A percentile compares a stretch with the other conserved stretches of the same genome.
Evolutionary conservation across 2,329 filamentous ascomycete species (phyloP).

Genomic region (Lojkania enalia): DNA sequence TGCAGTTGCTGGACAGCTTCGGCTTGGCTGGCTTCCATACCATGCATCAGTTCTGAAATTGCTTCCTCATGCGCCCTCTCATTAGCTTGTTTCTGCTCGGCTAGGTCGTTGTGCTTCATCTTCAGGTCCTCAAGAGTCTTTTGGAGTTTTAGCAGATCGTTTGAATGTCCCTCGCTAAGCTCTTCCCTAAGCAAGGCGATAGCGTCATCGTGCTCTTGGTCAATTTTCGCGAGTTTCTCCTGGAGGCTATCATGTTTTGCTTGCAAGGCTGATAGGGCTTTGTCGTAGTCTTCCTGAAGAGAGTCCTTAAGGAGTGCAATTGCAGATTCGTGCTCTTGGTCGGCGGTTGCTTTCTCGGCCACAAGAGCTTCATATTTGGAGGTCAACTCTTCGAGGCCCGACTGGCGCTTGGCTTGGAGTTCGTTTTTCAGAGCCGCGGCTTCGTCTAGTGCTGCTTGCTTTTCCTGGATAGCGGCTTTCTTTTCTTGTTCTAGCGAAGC

Average conservation of each 20-base stretch:
- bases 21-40: slow-evolving; percentile 38
- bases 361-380: slow-evolving; percentile 32
- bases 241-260: slow-evolving; percentile 28
- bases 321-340: slow-evolving; percentile 34
- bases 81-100: slow-evolving; percentile 32
- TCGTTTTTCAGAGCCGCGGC: slow-evolving; percentile 22
- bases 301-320: slow-evolving; percentile 31
- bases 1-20: slow-evolving; percentile 40
- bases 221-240: slow-evolving; percentile 24
- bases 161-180: slow-evolving; percentile 34
- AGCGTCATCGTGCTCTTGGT: slow-evolving; percentile 37
- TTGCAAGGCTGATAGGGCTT: slow-evolving; percentile 27
- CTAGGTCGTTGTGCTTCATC: slow-evolving; percentile 30
- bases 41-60: slow-evolving; percentile 39
- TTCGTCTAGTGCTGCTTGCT: background rate
- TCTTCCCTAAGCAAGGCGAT: slow-evolving; percentile 35
- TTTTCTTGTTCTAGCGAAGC: slow-evolving; percentile 24
- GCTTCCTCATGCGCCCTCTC: slow-evolving; percentile 40
- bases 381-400: slow-evolving; percentile 23
- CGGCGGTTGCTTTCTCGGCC: slow-evolving; percentile 30
- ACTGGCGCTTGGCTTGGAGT: slow-evolving; percentile 21
- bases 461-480: slow-evolving; percentile 6
- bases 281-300: slow-evolving; percentile 31
- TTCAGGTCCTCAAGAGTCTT: slow-evolving; percentile 33
- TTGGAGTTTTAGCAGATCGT: slow-evolving; percentile 25